A percentile compares a stretch with the other conserved stretches of the same genome.
Conservation (phyloP, 192 early-diverging fungal genomes). For the Coemansia sp. region DNA sequence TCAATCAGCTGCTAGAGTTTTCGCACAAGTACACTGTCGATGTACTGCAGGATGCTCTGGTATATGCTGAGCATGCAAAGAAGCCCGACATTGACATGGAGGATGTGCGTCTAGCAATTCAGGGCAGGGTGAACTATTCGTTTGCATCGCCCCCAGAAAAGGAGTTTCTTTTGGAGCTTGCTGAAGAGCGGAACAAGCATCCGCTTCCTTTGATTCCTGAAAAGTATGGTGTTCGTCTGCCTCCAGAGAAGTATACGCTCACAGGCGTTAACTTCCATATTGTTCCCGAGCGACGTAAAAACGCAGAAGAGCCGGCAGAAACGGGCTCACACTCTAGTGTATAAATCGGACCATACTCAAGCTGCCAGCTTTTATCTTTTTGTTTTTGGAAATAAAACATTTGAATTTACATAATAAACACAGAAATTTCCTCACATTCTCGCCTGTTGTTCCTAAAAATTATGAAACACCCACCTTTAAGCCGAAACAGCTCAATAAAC, state of each 20-base stretch:
- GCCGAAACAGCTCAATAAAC: too few relatives aligned
- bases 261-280: conserved; percentile 79
- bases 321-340: background rate
- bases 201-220: conserved; percentile 77
- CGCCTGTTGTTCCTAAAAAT: too few relatives aligned
- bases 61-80: conserved; percentile 90
- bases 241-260: conserved; percentile 72
- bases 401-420: too few relatives aligned
- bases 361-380: too few relatives aligned
- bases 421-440: too few relatives aligned
- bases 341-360: too few relatives aligned
- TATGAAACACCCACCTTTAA: too few relatives aligned
- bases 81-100: conserved; percentile 76
- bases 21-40: conserved; percentile 88
- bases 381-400: too few relatives aligned
- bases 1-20: conserved; percentile 91
- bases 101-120: conserved; percentile 90
- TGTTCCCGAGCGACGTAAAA: conserved; percentile 58
- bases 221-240: conserved; percentile 76
- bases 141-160: conserved; percentile 88
- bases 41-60: conserved; percentile 86
- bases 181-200: conserved; percentile 73
- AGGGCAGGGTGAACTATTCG: conserved; percentile 85
- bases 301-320: background rate
- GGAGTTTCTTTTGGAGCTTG: conserved; percentile 81